A percentile compares a stretch with the other conserved stretches of the same genome.
Evolutionary conservation across 2,329 filamentous ascomycete species (phyloP).

Genomic region (Dothistroma pini): DNA sequence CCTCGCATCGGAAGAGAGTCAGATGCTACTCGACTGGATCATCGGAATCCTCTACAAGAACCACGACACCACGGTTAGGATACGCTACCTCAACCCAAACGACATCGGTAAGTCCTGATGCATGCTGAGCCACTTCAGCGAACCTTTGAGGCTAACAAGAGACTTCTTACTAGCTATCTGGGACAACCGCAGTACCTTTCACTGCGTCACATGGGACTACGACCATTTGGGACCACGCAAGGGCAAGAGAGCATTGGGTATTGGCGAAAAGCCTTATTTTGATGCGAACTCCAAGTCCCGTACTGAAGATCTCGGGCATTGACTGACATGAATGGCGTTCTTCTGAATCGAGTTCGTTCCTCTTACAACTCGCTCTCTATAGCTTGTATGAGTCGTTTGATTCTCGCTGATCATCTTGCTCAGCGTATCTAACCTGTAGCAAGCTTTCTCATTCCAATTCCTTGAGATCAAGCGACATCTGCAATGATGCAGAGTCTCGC

Average conservation of each 20-base stretch:
- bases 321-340: too few species aligned
- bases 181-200: conserved; percentile 58
- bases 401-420: too few species aligned
- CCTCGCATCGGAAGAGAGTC: conserved; percentile 35
- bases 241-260: conserved; percentile 52
- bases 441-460: too few species aligned
- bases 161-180: conserved; percentile 54
- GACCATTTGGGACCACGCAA: conserved; percentile 50
- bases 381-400: too few species aligned
- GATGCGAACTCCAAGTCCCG: conserved; percentile 51
- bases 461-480: too few species aligned
- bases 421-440: too few species aligned
- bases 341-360: too few species aligned
- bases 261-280: conserved; percentile 55
- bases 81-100: conserved; percentile 57
- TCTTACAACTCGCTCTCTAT: too few species aligned
- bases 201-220: conserved; percentile 63
- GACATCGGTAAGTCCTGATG: conserved; percentile 62
- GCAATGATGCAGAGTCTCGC: too few species aligned
- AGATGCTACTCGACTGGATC: conserved; percentile 24
- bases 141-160: background rate
- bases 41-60: conserved; percentile 45
- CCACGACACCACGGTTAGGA: conserved; percentile 67
- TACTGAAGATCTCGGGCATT: conserved; percentile 5
- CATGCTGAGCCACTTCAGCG: conserved; percentile 41